Base-by-base conservation (phyloP, 805 yeast genomes). In the Ogataea ramenticola region DNA sequence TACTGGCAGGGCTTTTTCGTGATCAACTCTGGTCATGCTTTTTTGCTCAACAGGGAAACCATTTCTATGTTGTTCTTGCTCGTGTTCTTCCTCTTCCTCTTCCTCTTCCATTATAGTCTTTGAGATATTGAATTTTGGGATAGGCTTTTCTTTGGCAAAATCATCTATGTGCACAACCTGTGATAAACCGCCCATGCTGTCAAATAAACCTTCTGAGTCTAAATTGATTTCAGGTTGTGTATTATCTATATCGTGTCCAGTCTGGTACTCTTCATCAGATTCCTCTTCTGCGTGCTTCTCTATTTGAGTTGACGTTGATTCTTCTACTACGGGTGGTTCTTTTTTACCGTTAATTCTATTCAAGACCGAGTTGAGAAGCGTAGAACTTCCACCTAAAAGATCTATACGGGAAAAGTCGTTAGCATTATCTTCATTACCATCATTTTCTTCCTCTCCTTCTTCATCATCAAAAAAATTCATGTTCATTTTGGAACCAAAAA, bases 351-450 rank as follows among this genome's bases (percentile, higher is more conserved):
- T 38, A 30, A 52, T 29, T 36, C 56, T 42, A 21, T 39, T 49
- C 49, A 51, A 39, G 15, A 53, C 51, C 16, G 46, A 40, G 10
- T 40, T 46, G 27, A 50, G 43, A 11, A 53, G 35, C 11, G 43
- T 42, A 3, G 51, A 49, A 24, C 41, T 47, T 26, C 46, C 42
- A 10, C 56, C 56, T 26, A 52, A 40, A 6, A n/a, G 11, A 19
- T 38, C 21, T 11, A 34, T n/a, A 29, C 21, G 3, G 19, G 30
- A 7, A 12, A 2, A 35, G 26, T 27, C 12, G 7, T 29, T 15
- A 4, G 26, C 16, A 35, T 33, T 33, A 4, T 33, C 27, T 12
- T 37, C 22, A 35, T 33, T 33, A 4, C 16, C 27, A 4, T 37
- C 22, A 27, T 37, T 24, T 20, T 29, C 41, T 6, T 19, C 34